These are phyloP conservation scores for Candida sithepensis DNA, from an alignment of 805 yeast species.

Conservation along the genomic window DNA sequence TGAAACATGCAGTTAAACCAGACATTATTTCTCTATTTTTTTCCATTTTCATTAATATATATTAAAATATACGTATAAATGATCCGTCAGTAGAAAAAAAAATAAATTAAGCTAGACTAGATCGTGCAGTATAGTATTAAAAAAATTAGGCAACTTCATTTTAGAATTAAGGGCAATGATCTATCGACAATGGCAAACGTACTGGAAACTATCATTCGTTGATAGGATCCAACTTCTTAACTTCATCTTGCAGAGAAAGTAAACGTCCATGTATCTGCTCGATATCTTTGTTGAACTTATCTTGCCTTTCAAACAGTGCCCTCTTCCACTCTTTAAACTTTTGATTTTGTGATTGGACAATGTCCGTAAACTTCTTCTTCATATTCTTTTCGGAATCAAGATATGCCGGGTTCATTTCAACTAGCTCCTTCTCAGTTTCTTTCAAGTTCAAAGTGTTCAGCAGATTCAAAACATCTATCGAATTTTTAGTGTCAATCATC, in stretches of 20 bases:
- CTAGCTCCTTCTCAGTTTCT: constrained; percentile 36
- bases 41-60: too few relatives aligned
- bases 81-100: too few relatives aligned
- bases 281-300: constrained; percentile 51
- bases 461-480: constrained; percentile 35
- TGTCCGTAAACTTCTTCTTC: constrained; percentile 40
- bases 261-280: constrained; percentile 38
- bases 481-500: constrained; percentile 23
- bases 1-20: too few relatives aligned
- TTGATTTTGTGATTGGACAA: constrained; percentile 47
- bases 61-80: too few relatives aligned
- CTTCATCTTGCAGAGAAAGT: constrained; percentile 33
- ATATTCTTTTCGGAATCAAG: constrained; percentile 40
- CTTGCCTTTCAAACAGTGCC: constrained; percentile 52
- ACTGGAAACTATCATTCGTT: constrained; percentile 2
- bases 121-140: not conserved
- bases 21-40: too few relatives aligned
- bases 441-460: constrained; percentile 35
- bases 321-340: constrained; percentile 62
- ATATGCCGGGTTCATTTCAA: constrained; percentile 45
- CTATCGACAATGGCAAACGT: not conserved
- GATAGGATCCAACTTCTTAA: constrained; percentile 13
- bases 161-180: not conserved
- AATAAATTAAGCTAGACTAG: not conserved
- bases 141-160: not conserved